Percentiles rank a stretch among this genome's conserved stretches.
These are phyloP conservation scores for Septoria linicola DNA, from an alignment of 2,329 filamentous ascomycete genomes.

Conservation along the genomic window DNA sequence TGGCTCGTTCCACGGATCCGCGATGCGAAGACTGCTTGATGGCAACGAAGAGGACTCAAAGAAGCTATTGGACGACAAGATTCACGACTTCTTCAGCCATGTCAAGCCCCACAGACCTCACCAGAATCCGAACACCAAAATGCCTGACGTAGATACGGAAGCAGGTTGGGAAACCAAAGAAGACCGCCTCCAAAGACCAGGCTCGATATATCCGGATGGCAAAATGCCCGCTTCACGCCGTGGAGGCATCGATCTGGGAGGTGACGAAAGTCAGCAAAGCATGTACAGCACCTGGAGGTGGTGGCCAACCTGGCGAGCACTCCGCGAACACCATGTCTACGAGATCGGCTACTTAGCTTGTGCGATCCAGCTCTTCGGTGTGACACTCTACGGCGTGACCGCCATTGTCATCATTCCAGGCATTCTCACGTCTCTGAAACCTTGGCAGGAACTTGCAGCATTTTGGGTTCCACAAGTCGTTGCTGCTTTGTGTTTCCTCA, in stretches of 20 bases:
- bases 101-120: slow-evolving; percentile 15
- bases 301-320: slow-evolving; percentile 28
- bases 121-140: slow-evolving; percentile 3
- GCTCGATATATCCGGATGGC: slow-evolving; percentile 23
- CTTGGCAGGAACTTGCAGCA: slow-evolving; percentile 27
- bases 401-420: slow-evolving; percentile 32
- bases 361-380: slow-evolving; percentile 34
- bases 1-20: slow-evolving; percentile 32
- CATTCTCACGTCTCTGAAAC: slow-evolving; percentile 27
- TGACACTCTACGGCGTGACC: slow-evolving; percentile 30
- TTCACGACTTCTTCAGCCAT: slow-evolving; percentile 23
- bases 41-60: slow-evolving; percentile 31
- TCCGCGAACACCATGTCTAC: slow-evolving; percentile 31
- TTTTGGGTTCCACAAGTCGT: slow-evolving; percentile 35
- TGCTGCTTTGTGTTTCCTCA: slow-evolving; percentile 33
- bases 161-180: slow-evolving; percentile 26
- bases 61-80: slow-evolving; percentile 32
- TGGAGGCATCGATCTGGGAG: slow-evolving; percentile 21
- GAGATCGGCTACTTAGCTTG: slow-evolving; percentile 36
- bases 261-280: slow-evolving; percentile 13
- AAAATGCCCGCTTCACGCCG: slow-evolving; percentile 21
- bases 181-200: slow-evolving; percentile 18
- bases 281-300: slow-evolving; percentile 21
- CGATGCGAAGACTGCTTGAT: slow-evolving; percentile 31
- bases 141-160: slow-evolving; percentile 19